Conservation (phyloP, 352 stramenopile species). For the Aphanomyces stellatus region DNA sequence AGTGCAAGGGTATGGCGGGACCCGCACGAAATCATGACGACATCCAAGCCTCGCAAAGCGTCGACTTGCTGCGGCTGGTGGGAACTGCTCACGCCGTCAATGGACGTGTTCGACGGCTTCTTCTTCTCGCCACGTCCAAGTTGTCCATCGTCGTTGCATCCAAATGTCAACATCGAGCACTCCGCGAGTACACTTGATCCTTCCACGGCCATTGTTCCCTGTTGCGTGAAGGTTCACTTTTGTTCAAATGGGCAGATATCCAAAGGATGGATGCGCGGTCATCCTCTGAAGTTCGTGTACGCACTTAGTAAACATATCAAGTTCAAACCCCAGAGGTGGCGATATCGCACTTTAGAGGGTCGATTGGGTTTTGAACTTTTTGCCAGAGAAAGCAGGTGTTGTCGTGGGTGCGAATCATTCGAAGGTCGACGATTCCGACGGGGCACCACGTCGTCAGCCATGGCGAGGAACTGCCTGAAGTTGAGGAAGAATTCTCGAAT, state of each 20-base stretch:
- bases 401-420: too few relatives aligned
- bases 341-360: neutral
- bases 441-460: too few relatives aligned
- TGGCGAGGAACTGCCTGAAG: too few relatives aligned
- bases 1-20: conserved; percentile 78
- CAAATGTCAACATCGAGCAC: conserved; percentile 56
- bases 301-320: too few relatives aligned
- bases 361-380: too few relatives aligned
- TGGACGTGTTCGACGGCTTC: conserved; percentile 30
- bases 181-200: conserved; percentile 9
- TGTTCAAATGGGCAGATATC: too few relatives aligned
- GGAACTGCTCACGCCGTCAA: conserved; percentile 67
- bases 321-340: too few relatives aligned
- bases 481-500: too few relatives aligned
- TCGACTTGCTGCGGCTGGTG: conserved; percentile 62
- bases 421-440: too few relatives aligned
- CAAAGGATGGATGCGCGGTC: too few relatives aligned
- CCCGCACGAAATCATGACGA: conserved; percentile 63
- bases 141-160: conserved; percentile 79
- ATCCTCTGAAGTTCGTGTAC: neutral
- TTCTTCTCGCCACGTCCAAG: conserved; percentile 60
- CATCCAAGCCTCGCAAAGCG: conserved; percentile 36
- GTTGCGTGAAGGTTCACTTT: neutral
- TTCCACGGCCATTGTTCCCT: neutral
- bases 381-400: too few relatives aligned